Base-by-base conservation (phyloP, 306 rosid genomes). In the Cicer yamashitae region DNA sequence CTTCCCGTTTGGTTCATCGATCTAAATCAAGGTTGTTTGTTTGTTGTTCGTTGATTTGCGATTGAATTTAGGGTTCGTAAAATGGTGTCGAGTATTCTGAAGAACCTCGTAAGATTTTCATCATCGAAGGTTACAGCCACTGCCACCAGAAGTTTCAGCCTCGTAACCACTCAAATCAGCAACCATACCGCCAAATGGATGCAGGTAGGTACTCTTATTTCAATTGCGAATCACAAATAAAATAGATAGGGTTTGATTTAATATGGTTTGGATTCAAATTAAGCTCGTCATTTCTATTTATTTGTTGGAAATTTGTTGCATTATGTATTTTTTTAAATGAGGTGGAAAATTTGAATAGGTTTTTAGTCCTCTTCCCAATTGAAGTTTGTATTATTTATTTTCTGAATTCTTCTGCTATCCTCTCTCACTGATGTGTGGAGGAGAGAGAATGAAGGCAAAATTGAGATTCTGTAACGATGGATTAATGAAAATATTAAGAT, bases 111-210 rank as follows among this genome's bases (percentile, higher is more conserved):
- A n/a, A 82, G 53, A 80, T 81, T 91, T n/a, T 71, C 82, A 2
- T 79, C 93, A 17, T 38, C 64, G 41, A 87, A 90, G 41, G 87
- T 91, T 10, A 81, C 77, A 37, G 20, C 78, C 45, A 48, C 85
- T 38, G 18, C 71, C 25, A 54, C 85, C 12, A 84, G 96, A 70
- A 87, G 74, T 43, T 67, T 94, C 82, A 68, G 94, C 85, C 85
- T 86, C 17, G 85, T 86, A 17, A 30, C 79, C 81, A n/a, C 61
- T 37, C 89, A 86, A 90, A 40, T 90, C 85, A 8, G 94, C 82
- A 56, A 82, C 45, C 96, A 91, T 85, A 91, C 97, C 14, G 84
- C 93, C 81, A 89, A 91, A 53, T 91, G 96, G 97, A 89, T 91
- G 97, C 97, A 91, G 96, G 97, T 88, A 75, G 96, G 97, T 88